Conservation (phyloP, 768 basidiomycete species). For the Podaxis pistillaris region DNA sequence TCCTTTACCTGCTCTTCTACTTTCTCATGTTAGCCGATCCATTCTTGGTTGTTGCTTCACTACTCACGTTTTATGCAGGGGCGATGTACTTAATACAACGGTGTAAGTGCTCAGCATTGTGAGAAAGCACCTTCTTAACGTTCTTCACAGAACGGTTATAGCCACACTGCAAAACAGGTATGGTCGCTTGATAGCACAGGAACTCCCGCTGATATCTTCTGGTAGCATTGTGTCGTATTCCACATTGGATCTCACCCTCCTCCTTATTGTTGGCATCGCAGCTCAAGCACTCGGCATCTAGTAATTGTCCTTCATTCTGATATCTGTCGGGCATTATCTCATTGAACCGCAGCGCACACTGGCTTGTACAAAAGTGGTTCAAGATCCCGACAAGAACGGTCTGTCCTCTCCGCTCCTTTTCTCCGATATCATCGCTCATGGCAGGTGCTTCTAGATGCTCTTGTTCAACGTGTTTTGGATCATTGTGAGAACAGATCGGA, state of each 20-base stretch:
- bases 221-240: conserved; percentile 67
- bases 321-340: background rate
- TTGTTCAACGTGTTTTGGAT: conserved; percentile 74
- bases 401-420: conserved; percentile 14
- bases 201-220: conserved; percentile 2
- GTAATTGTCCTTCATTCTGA: conserved; percentile 33
- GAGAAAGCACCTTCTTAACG: background rate
- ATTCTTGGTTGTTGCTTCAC: background rate
- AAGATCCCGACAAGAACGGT: conserved; percentile 64
- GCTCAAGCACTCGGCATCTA: conserved; percentile 68
- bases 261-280: conserved; percentile 65
- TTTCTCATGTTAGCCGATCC: conserved; percentile 60
- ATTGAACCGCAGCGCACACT: conserved; percentile 46
- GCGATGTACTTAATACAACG: conserved; percentile 73
- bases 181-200: background rate
- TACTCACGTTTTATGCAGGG: conserved; percentile 37
- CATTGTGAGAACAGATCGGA: conserved; percentile 37
- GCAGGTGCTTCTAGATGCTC: conserved; percentile 50
- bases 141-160: conserved; percentile 56
- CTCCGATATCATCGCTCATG: background rate
- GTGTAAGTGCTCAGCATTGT: conserved; percentile 43
- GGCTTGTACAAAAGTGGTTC: conserved; percentile 66
- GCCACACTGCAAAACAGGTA: conserved; percentile 71
- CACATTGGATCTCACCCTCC: conserved; percentile 64
- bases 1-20: conserved; percentile 72